Base-by-base conservation (phyloP, 83 land plant genomes). In the Picea abies region DNA sequence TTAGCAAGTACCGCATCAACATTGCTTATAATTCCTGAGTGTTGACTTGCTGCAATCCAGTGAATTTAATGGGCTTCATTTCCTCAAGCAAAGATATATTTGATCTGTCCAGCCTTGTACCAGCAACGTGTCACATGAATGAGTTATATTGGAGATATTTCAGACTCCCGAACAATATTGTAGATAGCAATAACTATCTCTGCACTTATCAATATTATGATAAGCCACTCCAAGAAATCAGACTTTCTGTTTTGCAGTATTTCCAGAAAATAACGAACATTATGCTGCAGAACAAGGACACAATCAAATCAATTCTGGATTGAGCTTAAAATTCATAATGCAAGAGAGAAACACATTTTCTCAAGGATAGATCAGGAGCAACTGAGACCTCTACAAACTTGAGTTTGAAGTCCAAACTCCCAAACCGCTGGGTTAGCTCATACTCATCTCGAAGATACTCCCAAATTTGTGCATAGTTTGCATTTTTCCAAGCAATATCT, bases 401-500 rank as follows among this genome's bases (percentile, higher is more conserved):
- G 66, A 95, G 78, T 66, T 97, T 97, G 76, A 92, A 95, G 86
- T 95, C 95, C 37, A 97, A 87, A 78, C 88, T 95, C 8, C 93
- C 94, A 90, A 97, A 97, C 58, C 99, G 90, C 80, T 92, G 92
- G 60, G 87, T 88, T 5, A 97, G 90, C 84, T 97, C 99, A 86
- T 90, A 97, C 79, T 97, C 99, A 75, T 97, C 99, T 44, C 98
- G 86, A 60, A 97, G 88, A 83, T 92, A 97, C 81, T 97, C 99
- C 88, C 88, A 88, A 86, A 97, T 92, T 76, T 86, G 91, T 67
- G 98, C 95, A 89, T 97, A 97, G 80, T 95, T 95, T 26, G 98
- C 94, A 84, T 95, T 91, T 73, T 88, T 92, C 99, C 99, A 97
- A 68, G 98, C 99, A 87, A 95, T 97, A 65, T 97, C 99, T 73